Evolutionary conservation across 1,139 yeast genomes (phyloP).

Genomic region (Lodderomyces theae): DNA sequence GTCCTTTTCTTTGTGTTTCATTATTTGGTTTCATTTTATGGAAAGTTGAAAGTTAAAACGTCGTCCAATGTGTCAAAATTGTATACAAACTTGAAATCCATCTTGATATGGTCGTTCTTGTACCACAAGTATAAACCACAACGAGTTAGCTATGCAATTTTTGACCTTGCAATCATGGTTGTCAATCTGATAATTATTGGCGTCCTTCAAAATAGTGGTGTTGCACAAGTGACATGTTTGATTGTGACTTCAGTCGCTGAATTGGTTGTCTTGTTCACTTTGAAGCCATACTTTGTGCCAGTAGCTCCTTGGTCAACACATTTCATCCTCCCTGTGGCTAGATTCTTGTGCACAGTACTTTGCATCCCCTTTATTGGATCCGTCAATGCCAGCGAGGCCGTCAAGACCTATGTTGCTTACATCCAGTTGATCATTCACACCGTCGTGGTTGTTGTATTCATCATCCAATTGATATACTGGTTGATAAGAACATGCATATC

Average conservation of each 20-base stretch:
- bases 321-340: constrained; percentile 36
- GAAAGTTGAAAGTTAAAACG: constrained; percentile 14
- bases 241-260: constrained; percentile 35
- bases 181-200: constrained; percentile 43
- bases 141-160: constrained; percentile 34
- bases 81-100: constrained; percentile 47
- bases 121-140: constrained; percentile 47
- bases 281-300: constrained; percentile 41
- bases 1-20: constrained; percentile 31
- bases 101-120: constrained; percentile 46
- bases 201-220: constrained; percentile 40
- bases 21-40: constrained; percentile 23
- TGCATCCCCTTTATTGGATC: constrained; percentile 41
- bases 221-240: constrained; percentile 43
- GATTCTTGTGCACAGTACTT: constrained; percentile 35
- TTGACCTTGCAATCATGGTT: constrained; percentile 32
- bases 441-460: constrained; percentile 35
- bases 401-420: constrained; percentile 40
- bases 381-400: constrained; percentile 30
- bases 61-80: constrained; percentile 31
- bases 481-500: constrained; percentile 27
- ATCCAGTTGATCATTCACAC: constrained; percentile 41
- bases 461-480: constrained; percentile 32
- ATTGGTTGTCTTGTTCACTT: constrained; percentile 26
- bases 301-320: constrained; percentile 39